Evolutionary conservation across 1,284 basidiomycete species (phyloP), one percentile per base, ranked within the genome.

Genomic region (Sanghuangporus weigelae): DNA sequence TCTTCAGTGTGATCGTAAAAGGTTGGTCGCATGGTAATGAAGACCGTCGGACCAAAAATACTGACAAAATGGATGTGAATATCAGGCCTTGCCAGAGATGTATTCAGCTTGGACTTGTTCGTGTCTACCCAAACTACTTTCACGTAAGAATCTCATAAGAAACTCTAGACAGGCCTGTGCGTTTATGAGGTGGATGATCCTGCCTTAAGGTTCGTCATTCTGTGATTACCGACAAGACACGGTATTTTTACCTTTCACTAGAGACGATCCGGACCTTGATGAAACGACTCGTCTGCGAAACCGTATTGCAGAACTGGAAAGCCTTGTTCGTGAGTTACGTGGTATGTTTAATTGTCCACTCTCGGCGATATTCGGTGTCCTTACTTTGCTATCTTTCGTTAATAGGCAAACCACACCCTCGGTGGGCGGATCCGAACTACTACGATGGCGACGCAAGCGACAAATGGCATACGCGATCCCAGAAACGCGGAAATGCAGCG

Each of bases 141-240:
- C 51, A 69, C 62, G 66, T 11, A 60, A 66, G 49, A 26, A n/a
- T 38, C 19, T 56, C 1, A 40, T 55, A 39, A 49, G 62, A 50
- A 11, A 55, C 60, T 66, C 1, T 66, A 93, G 89, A 95, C 93
- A 21, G 93, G 93, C 46, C 87, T 94, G 19, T 95, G 93, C 73
- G 93, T 95, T 0, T 95, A 95, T 70, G 93, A 95, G 72, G 90
- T 95, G 64, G 93, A 95, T 73, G 93, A 95, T 75, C 89, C 90
- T 12, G 85, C 89, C 10, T 78, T 92, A 59, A 82, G 89, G 91
- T 92, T 69, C 69, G 83, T 76, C 12, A 63, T 53, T 42, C 49
- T 40, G 14, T 26, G 11, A 57, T 58, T 35, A 19, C 35, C n/a
- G n/a, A 26, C 49, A 57, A 36, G 57, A 38, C n/a, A 39, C 46